Evolutionary conservation across 257 asterid genomes (phyloP).

Genomic region (Haberlea rhodopensis): DNA sequence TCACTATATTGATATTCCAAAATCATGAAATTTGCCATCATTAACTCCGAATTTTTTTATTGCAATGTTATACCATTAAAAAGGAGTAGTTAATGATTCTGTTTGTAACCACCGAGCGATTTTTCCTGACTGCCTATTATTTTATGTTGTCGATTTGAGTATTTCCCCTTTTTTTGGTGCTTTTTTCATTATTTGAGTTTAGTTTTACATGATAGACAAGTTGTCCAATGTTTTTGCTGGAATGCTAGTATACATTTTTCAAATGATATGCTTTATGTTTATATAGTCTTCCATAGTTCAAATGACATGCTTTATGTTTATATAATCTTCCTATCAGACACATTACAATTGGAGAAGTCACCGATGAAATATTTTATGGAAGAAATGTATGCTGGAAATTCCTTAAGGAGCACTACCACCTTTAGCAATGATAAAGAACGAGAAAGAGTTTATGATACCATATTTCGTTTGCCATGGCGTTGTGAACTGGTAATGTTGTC

Average conservation of each 20-base stretch:
- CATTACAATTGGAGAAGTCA: conserved; percentile 61
- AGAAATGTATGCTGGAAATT: conserved; percentile 83
- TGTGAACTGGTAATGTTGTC: conserved; percentile 82
- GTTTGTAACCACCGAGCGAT: neutral
- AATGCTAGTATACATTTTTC: neutral
- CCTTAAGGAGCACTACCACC: conserved; percentile 79
- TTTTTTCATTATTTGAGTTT: neutral
- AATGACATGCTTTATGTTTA: neutral
- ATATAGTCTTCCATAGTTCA: too few species aligned
- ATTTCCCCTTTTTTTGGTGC: neutral
- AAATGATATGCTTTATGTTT: neutral
- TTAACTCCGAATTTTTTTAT: neutral
- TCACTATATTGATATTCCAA: conserved; percentile 4
- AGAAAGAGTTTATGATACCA: conserved; percentile 92
- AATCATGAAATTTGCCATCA: neutral
- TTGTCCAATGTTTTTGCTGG: conserved; percentile 13
- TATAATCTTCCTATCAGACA: conserved; percentile 37
- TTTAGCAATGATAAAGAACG: conserved; percentile 82
- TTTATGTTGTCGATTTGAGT: conserved; percentile 12
- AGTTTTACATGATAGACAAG: conserved; percentile 6
- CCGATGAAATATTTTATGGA: conserved; percentile 88
- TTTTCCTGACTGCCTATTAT: neutral
- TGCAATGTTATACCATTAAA: neutral
- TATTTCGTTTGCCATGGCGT: conserved; percentile 96
- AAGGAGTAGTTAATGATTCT: neutral